Percentiles rank a stretch among this genome's conserved stretches.
These are phyloP conservation scores for Trypanosoma brucei DNA, from an alignment of 208 protist species.

Conservation along the genomic window DNA sequence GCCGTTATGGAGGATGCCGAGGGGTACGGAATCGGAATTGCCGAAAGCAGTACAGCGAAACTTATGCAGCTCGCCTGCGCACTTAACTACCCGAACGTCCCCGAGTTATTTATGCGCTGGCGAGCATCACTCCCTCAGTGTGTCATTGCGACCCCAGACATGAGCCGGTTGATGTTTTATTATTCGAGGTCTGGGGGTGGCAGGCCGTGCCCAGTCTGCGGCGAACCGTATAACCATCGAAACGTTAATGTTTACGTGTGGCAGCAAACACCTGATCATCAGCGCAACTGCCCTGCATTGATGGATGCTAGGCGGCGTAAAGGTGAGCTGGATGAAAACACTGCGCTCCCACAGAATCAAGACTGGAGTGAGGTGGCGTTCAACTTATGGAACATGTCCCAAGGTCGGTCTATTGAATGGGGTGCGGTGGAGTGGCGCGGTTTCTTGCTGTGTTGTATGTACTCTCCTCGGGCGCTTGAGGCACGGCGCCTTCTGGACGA, in stretches of 20 bases:
- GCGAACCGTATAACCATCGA: conserved; percentile 84
- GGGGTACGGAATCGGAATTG: conserved; percentile 62
- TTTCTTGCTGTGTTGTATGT: conserved; percentile 84
- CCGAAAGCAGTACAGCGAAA: conserved; percentile 87
- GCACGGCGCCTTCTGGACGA: conserved; percentile 57
- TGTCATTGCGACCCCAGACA: conserved; percentile 84
- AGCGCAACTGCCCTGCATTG: conserved; percentile 77
- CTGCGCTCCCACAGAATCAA: conserved; percentile 60
- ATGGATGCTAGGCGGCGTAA: conserved; percentile 54
- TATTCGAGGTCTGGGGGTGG: conserved; percentile 76
- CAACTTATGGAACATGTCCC: conserved; percentile 58
- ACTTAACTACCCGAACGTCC: conserved; percentile 74
- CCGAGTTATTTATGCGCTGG: conserved; percentile 81
- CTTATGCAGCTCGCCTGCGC: conserved; percentile 88
- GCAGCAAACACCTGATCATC: conserved; percentile 72
- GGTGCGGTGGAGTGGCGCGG: conserved; percentile 80
- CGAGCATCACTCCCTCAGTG: conserved; percentile 78
- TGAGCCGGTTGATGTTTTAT: conserved; percentile 88
- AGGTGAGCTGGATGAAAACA: conserved; percentile 72
- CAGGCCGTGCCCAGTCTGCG: conserved; percentile 69
- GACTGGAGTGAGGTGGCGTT: conserved; percentile 76
- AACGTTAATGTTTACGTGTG: conserved; percentile 79
- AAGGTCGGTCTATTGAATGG: conserved; percentile 74
- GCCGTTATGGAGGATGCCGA: conserved; percentile 84
- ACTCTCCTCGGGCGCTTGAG: conserved; percentile 59